phyloP scores from a whole-genome alignment of 73 alveolate genomes.

The Loxodes magnus region DNA sequence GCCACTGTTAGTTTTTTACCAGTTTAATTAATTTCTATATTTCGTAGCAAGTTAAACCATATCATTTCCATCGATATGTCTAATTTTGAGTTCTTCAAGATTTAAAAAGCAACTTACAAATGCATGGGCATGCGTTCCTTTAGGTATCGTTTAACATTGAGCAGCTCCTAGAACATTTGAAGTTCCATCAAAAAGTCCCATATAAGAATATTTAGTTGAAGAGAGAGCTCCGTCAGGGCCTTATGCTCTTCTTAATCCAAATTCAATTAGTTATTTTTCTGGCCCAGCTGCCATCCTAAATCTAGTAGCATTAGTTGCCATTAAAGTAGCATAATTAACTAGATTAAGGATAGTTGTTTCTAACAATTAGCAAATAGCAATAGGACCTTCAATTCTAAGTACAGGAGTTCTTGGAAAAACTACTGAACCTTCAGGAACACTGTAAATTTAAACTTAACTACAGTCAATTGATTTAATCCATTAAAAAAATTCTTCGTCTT shows the following conservation, averaged over 20 bases:
- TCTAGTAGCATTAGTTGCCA: conserved; percentile 75
- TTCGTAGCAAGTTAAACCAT: conserved; percentile 32
- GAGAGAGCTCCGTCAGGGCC: conserved; percentile 90
- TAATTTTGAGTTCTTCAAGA: conserved; percentile 29
- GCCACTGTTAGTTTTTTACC: conserved; percentile 16
- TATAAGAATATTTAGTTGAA: conserved; percentile 61
- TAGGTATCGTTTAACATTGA: neutral
- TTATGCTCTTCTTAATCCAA: conserved; percentile 85
- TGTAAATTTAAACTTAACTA: conserved; percentile 24
- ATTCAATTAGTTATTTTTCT: conserved; percentile 47
- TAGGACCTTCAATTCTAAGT: conserved; percentile 52
- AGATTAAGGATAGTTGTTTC: conserved; percentile 69
- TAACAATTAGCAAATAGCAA: conserved; percentile 37
- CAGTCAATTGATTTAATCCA: conserved; percentile 30
- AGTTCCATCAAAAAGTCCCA: conserved; percentile 82
- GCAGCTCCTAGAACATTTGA: conserved; percentile 63
- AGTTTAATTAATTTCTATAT: conserved; percentile 28
- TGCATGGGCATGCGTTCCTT: conserved; percentile 85
- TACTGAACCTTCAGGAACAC: conserved; percentile 44
- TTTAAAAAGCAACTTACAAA: conserved; percentile 46
- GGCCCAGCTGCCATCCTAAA: conserved; percentile 60
- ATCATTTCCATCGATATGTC: conserved; percentile 39
- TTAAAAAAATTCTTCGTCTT: conserved; percentile 50
- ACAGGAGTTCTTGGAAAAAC: conserved; percentile 55
- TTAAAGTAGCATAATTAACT: conserved; percentile 63